Evolutionary conservation across 768 basidiomycete genomes (phyloP), one percentile per base, ranked within the genome.

Genomic region (Myochromella boudieri): DNA sequence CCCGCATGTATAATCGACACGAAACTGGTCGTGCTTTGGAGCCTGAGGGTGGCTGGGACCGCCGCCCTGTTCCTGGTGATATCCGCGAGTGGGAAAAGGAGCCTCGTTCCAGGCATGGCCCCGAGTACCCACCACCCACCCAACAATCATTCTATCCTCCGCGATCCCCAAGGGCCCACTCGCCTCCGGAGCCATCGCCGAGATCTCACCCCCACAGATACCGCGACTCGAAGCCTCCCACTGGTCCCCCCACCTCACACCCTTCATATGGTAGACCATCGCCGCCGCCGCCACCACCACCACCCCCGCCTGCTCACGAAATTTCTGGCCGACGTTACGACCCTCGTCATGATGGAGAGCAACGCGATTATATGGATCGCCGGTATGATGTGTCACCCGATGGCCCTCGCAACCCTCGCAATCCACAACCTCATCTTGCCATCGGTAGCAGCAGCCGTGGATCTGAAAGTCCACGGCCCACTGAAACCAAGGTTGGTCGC

Each of bases 101-200:
- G 10, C 70, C 76, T 4, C 74, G 78, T 14, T 65, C 72, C 12
- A 63, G 76, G 12, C 71, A 71, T 41, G 60, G 63, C 32, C 63
- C 62, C 6, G 76, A 78, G 4, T 77, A 76, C 52, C 55, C 60
- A 10, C 44, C 51, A 9, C 71, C 66, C 9, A 57, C 65, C 21
- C 65, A 64, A 26, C 63, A 60, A 17, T 51, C 64, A 1, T 69
- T 72, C 57, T 72, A 77, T 49, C 67, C 71, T 11, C 62, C 71
- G 18, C 68, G 70, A 28, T 74, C 77, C 3, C 76, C 68, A 15
- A 65, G 69, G 10, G 59, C 63, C 0, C 68, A 69, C 21, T 84
- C 78, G 47, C 82, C 85, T 22, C 73, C 79, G 42, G 78, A 82
- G 36, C 73, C 77, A 0, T 87, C 86, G 1, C 85, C 86, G 3